Evolutionary conservation across 2,329 filamentous ascomycete genomes (phyloP).

Genomic region (Myriosclerotinia duriaeana): DNA sequence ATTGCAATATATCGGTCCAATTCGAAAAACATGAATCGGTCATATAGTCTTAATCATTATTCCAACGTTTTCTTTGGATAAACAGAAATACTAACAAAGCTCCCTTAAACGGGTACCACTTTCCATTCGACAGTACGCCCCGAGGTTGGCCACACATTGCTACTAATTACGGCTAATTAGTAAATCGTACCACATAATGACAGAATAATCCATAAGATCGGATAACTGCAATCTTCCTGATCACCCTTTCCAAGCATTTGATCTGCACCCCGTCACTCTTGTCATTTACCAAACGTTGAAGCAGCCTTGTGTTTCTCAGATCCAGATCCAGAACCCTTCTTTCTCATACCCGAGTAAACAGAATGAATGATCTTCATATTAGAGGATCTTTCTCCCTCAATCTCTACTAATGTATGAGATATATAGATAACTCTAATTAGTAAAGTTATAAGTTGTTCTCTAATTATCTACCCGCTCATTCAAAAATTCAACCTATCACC

Average conservation of each 20-base stretch:
- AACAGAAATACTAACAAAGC: too few species aligned
- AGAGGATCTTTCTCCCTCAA: background rate
- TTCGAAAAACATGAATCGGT: background rate
- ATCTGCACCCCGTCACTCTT: background rate
- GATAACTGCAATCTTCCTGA: background rate
- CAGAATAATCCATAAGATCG: background rate
- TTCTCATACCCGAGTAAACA: background rate
- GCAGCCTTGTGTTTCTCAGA: background rate
- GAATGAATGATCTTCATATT: background rate
- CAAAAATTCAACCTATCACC: background rate
- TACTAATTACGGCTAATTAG: background rate
- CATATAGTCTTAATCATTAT: background rate
- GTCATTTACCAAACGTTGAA: background rate
- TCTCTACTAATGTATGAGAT: background rate
- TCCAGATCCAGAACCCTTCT: background rate
- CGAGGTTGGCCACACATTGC: background rate
- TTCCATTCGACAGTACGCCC: background rate
- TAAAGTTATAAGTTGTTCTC: background rate
- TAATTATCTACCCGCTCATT: background rate
- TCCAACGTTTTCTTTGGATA: too few species aligned
- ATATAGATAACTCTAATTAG: background rate
- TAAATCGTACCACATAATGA: background rate
- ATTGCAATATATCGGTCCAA: slow-evolving; percentile 4
- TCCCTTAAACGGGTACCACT: too few species aligned
- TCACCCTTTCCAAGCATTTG: background rate